Evolutionary conservation across 2,329 filamentous ascomycete species (phyloP).

Genomic region (Xylariomycetidae sp.): DNA sequence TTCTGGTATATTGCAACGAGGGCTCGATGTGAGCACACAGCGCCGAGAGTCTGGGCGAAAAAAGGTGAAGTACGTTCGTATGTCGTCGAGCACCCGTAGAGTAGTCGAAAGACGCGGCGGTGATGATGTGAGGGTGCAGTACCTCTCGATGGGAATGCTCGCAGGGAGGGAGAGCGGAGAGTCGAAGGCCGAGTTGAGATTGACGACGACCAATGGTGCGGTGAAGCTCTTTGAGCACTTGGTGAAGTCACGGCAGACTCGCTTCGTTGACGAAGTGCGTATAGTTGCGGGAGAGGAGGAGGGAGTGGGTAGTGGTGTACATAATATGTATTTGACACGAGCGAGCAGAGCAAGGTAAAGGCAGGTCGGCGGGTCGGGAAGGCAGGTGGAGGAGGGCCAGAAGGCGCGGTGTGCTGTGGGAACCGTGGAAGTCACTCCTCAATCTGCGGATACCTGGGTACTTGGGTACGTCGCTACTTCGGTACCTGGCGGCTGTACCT

Average conservation of each 20-base stretch:
- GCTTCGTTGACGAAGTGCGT: conserved; percentile 18
- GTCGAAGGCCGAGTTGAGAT: too few relatives aligned
- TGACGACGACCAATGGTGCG: conserved; percentile 18
- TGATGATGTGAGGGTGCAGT: too few relatives aligned
- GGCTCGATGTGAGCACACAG: too few relatives aligned
- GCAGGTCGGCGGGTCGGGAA: conserved; percentile 13
- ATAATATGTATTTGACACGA: conserved; percentile 28
- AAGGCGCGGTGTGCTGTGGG: conserved; percentile 27
- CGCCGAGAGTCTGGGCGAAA: too few relatives aligned
- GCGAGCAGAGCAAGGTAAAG: conserved; percentile 15
- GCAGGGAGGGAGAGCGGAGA: background rate
- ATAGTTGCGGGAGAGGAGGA: conserved; percentile 12
- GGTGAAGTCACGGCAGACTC: conserved; percentile 13
- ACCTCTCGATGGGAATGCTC: background rate
- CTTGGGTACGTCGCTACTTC: conserved; percentile 10
- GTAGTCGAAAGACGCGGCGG: too few relatives aligned
- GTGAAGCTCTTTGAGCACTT: conserved; percentile 11
- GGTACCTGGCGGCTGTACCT: conserved; percentile 6
- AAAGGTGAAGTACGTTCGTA: too few relatives aligned
- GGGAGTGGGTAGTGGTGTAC: conserved; percentile 28
- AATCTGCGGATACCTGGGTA: conserved; percentile 11
- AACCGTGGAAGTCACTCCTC: conserved; percentile 16
- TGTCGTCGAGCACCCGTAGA: too few relatives aligned
- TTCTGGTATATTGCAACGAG: background rate
- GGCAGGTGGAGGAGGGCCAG: conserved; percentile 13